phyloP scores from a whole-genome alignment of 2,329 filamentous ascomycete genomes.

The Ophiostoma sp. region DNA sequence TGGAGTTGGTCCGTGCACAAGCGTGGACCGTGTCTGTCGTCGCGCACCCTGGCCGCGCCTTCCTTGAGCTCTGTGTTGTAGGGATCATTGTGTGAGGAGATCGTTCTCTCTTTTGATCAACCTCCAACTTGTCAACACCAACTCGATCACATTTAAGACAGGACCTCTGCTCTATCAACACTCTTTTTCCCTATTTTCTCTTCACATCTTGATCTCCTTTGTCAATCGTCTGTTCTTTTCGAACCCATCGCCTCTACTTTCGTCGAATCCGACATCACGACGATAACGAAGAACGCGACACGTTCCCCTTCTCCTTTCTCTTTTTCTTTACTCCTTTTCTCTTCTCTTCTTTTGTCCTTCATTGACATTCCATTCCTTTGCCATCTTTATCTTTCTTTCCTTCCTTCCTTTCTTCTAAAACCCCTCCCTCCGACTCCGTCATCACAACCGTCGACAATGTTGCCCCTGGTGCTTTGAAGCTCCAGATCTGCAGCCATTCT shows the following conservation, averaged over 20 bases:
- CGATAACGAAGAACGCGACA: no score
- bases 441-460: constrained; percentile 15
- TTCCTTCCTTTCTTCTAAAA: neutral
- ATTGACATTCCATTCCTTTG: neutral
- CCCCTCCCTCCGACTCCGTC: neutral
- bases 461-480: constrained; percentile 2
- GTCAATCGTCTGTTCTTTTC: neutral
- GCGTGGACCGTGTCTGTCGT: constrained; percentile 5
- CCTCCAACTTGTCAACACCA: constrained; percentile 6
- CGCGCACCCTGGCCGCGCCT: neutral
- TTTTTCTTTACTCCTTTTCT: neutral
- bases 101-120: neutral
- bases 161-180: neutral
- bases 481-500: neutral
- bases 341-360: neutral
- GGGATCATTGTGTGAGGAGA: neutral
- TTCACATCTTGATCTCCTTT: neutral
- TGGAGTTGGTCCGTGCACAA: neutral
- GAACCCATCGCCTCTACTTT: neutral
- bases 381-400: neutral
- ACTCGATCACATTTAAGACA: constrained; percentile 1
- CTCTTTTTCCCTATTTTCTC: neutral
- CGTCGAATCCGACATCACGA: neutral
- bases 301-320: neutral
- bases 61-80: neutral